A percentile compares a stretch with the other conserved stretches of the same genome.
Evolutionary conservation across 495 filamentous ascomycete genomes (phyloP).

Genomic region (Penicillium canescens): DNA sequence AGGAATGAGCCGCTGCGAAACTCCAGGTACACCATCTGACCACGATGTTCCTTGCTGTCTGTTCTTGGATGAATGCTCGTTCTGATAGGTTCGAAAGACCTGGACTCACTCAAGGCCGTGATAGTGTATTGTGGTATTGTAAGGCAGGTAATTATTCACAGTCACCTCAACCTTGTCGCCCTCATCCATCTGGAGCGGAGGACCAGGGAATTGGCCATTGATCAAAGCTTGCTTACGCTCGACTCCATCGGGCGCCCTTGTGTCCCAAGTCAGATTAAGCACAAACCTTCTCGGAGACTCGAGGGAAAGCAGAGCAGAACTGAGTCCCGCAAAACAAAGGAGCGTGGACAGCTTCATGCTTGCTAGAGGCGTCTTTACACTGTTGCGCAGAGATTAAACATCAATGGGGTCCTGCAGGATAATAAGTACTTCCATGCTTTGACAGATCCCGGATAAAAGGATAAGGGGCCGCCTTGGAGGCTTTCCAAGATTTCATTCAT

Average conservation of each 20-base stretch:
- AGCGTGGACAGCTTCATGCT: neutral
- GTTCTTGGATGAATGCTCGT: neutral
- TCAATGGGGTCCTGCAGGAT: neutral
- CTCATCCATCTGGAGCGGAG: slow-evolving; percentile 52
- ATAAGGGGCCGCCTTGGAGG: too few relatives aligned
- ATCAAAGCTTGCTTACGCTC: slow-evolving; percentile 46
- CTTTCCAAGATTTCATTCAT: too few relatives aligned
- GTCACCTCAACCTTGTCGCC: slow-evolving; percentile 55
- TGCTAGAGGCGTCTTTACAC: neutral
- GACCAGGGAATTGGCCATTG: slow-evolving; percentile 57
- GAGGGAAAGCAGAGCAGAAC: neutral
- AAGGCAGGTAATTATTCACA: slow-evolving; percentile 16
- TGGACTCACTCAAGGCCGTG: slow-evolving; percentile 27
- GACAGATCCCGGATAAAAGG: too few relatives aligned
- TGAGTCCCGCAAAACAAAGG: neutral
- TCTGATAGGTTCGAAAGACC: too few relatives aligned
- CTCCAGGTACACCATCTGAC: slow-evolving; percentile 44
- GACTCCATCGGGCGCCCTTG: slow-evolving; percentile 33
- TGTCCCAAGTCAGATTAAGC: slow-evolving; percentile 34
- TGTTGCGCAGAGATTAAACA: neutral
- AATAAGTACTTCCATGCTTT: too few relatives aligned
- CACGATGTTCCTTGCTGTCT: slow-evolving; percentile 27
- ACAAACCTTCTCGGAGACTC: neutral
- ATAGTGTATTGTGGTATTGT: slow-evolving; percentile 46
- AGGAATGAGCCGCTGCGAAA: slow-evolving; percentile 37